A percentile compares a stretch with the other conserved stretches of the same genome.
These are phyloP conservation scores for Agrocybe praecox DNA, from an alignment of 768 basidiomycete genomes.

Conservation along the genomic window DNA sequence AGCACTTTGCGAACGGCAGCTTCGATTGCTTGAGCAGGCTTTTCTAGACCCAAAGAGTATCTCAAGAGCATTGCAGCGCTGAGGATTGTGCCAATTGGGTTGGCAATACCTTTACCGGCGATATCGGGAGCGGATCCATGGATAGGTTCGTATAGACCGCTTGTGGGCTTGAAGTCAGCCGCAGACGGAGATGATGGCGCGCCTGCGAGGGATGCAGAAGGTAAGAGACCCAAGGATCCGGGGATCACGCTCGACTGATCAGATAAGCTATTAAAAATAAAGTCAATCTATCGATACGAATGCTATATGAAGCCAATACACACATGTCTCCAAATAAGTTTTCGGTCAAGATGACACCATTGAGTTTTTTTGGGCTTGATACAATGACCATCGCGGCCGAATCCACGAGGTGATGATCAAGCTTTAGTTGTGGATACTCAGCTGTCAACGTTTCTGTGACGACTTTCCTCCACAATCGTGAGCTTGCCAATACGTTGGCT, in stretches of 20 bases:
- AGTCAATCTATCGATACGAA: background rate
- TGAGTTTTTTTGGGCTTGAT: slow-evolving; percentile 85
- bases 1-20: slow-evolving; percentile 88
- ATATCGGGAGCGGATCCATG: slow-evolving; percentile 96
- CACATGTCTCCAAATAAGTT: slow-evolving; percentile 98
- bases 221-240: slow-evolving; percentile 93
- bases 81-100: slow-evolving; percentile 94
- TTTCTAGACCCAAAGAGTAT: slow-evolving; percentile 90
- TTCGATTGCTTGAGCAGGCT: slow-evolving; percentile 85
- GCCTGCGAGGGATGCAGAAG: slow-evolving; percentile 94
- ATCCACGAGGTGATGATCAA: slow-evolving; percentile 94
- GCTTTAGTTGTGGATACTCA: slow-evolving; percentile 86
- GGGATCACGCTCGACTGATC: slow-evolving; percentile 98
- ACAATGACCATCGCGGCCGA: slow-evolving; percentile 97
- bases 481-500: slow-evolving; percentile 96
- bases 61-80: slow-evolving; percentile 92
- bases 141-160: slow-evolving; percentile 96
- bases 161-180: slow-evolving; percentile 71
- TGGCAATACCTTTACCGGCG: slow-evolving; percentile 91
- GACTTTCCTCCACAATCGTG: slow-evolving; percentile 91
- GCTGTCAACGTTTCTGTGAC: slow-evolving; percentile 81
- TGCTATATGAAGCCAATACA: slow-evolving; percentile 13
- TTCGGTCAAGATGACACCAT: slow-evolving; percentile 94
- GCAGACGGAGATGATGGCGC: slow-evolving; percentile 69
- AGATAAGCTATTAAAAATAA: slow-evolving; percentile 67